Base-by-base conservation (phyloP, 495 filamentous ascomycete species). In the Podospora sp. region DNA sequence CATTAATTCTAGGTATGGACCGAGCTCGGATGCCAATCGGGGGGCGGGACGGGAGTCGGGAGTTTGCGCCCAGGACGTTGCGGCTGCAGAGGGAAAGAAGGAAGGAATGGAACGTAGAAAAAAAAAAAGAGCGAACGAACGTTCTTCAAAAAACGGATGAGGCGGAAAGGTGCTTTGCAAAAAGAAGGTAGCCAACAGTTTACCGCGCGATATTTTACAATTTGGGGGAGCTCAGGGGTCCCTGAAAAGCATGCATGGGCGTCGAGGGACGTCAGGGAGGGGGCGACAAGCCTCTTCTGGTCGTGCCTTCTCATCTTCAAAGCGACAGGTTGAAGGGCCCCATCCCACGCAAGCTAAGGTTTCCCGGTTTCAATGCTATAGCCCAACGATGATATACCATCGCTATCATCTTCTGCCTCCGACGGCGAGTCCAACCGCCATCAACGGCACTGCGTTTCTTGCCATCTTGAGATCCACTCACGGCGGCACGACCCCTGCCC, bases 331-430 rank as follows among this genome's bases (percentile, higher is more conserved):
- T 11, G 52, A 46, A 46, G 40, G 33, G 40, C 9, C 16, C 40
- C 40, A 46, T 46, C 40, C 40, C 40, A 46, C 56, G 25, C 27
- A 26, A n/a, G 9, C 26, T 27, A n/a, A 33, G 24, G 56, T 59
- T 59, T 59, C 56, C 56, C 6, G 56, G 24, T 59, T 33, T 59
- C 26, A 20, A 59, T 59, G 56, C 56, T 59, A 59, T 59, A 59
- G 24, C 22, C 16, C 7, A 3, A 25, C 21, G 9, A 59, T 22
- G 22, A 22, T 26, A 24, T 59, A 59, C 26, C 56, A 14, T 59
- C 24, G 22, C 27, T 59, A 59, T 59, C 56, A n/a, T n/a, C 56
- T 22, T 59, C 18, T 59, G 8, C 11, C n/a, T 24, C 21, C 29
- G 29, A 33, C 29, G 29, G 29, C 14, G 21, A 55, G 24, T 16